Evolutionary conservation across 768 basidiomycete species (phyloP).

Genomic region (Myochromella boudieri): DNA sequence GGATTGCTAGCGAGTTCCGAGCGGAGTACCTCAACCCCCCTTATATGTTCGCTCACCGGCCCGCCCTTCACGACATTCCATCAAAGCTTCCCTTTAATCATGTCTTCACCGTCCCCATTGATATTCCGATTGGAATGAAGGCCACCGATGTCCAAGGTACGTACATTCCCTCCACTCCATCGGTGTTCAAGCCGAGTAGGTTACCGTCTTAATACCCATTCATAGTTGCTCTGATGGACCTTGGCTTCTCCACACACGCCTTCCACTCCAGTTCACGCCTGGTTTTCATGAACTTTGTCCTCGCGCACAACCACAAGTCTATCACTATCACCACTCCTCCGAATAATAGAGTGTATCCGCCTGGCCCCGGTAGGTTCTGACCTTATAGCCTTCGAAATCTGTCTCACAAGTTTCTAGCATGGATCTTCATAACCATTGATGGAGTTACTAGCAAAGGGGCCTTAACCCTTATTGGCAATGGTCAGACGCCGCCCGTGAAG

Average conservation of each 20-base stretch:
- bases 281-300: conserved; percentile 32
- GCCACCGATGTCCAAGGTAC: conserved; percentile 27
- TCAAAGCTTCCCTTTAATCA: conserved; percentile 36
- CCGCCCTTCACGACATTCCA: conserved; percentile 33
- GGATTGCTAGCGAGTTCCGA: conserved; percentile 32
- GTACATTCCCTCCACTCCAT: no score
- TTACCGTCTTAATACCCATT: background rate
- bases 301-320: conserved; percentile 29
- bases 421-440: background rate
- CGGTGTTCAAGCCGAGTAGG: background rate
- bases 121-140: conserved; percentile 29
- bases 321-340: conserved; percentile 35
- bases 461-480: conserved; percentile 36
- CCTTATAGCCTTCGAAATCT: background rate
- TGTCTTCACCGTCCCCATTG: conserved; percentile 31
- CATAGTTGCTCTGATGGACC: conserved; percentile 37
- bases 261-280: conserved; percentile 29
- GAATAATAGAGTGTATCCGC: conserved; percentile 36
- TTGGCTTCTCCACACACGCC: conserved; percentile 43
- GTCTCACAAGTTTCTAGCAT: conserved; percentile 4
- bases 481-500: conserved; percentile 27
- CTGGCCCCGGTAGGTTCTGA: conserved; percentile 11
- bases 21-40: conserved; percentile 44
- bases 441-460: background rate
- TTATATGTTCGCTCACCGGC: conserved; percentile 37